phyloP scores from a whole-genome alignment of 1,284 basidiomycete genomes.

The Kwoniella shivajii region DNA sequence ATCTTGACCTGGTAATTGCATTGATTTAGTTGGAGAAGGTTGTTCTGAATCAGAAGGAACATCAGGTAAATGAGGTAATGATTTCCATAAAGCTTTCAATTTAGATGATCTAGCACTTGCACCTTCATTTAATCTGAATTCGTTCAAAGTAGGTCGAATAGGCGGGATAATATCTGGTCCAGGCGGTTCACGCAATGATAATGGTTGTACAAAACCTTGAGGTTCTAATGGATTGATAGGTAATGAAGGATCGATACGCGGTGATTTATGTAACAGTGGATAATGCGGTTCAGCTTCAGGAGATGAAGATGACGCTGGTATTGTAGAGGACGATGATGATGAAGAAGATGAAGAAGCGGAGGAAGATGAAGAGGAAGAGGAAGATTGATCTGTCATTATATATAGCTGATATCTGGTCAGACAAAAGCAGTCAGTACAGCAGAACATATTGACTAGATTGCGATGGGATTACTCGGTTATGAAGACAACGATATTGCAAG shows the following conservation, averaged over 20 bases:
- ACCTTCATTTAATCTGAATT: constrained; percentile 51
- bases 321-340: constrained; percentile 14
- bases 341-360: constrained; percentile 7
- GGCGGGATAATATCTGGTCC: constrained; percentile 34
- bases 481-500: too few species aligned
- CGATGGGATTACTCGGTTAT: too few species aligned
- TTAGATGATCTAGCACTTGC: constrained; percentile 42
- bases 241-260: constrained; percentile 11
- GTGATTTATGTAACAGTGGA: constrained; percentile 14
- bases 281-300: constrained; percentile 13
- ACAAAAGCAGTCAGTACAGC: too few species aligned
- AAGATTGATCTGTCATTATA: too few species aligned
- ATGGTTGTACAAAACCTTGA: constrained; percentile 4
- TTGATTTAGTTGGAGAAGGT: constrained; percentile 41
- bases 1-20: constrained; percentile 52
- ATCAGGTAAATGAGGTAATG: constrained; percentile 45
- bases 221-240: constrained; percentile 15
- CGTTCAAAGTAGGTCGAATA: constrained; percentile 40
- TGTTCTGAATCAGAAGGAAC: constrained; percentile 18
- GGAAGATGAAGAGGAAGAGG: constrained; percentile 10
- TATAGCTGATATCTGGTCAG: constrained; percentile 1
- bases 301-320: constrained; percentile 10
- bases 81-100: constrained; percentile 50
- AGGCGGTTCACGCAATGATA: constrained; percentile 38
- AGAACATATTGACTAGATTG: too few species aligned